A percentile compares a stretch with the other conserved stretches of the same genome.
Conservation (phyloP, 2,329 filamentous ascomycete species). For the Chrysoporthe puriensis region DNA sequence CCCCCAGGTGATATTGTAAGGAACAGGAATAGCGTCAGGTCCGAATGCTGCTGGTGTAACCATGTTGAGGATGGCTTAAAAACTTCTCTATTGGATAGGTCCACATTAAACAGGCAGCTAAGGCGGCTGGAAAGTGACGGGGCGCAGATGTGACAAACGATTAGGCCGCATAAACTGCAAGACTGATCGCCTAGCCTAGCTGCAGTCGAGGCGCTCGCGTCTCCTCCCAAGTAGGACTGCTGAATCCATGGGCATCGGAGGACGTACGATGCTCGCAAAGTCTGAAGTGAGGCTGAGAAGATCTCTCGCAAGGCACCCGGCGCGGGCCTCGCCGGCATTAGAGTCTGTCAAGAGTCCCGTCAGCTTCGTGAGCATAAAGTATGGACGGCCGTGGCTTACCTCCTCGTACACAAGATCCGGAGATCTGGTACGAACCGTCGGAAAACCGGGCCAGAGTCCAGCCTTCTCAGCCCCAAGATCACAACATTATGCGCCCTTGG, state of each 20-base stretch:
- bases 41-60: conserved; percentile 3
- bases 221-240: neutral
- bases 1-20: conserved; percentile 6
- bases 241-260: neutral
- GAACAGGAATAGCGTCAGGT: conserved; percentile 24
- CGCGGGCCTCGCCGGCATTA: neutral
- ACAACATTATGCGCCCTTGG: neutral
- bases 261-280: neutral
- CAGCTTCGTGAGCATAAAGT: neutral
- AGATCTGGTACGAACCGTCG: neutral
- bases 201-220: conserved; percentile 6
- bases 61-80: conserved; percentile 1
- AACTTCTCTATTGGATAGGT: conserved; percentile 9
- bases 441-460: neutral
- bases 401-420: neutral
- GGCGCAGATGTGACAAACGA: conserved; percentile 14
- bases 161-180: conserved; percentile 10
- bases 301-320: neutral
- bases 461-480: neutral
- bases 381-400: neutral
- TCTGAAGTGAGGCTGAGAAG: neutral
- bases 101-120: conserved; percentile 4
- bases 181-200: conserved; percentile 8
- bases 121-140: conserved; percentile 1
- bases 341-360: neutral